These are phyloP conservation scores for Stemphylium lycopersici DNA, from an alignment of 2,329 filamentous ascomycete genomes.

Conservation along the genomic window DNA sequence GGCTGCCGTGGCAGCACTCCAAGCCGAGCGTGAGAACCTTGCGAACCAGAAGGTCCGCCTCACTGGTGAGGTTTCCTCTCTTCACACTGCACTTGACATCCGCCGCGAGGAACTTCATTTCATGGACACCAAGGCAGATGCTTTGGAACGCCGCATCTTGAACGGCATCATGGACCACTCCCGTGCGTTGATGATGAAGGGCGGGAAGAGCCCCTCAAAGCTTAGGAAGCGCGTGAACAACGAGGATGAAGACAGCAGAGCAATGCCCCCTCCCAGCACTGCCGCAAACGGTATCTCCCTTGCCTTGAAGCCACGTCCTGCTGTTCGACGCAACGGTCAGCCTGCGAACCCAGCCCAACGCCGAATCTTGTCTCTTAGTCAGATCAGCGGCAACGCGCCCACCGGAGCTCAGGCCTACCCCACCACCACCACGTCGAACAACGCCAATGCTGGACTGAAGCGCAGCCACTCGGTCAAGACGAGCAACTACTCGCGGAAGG, in stretches of 20 bases:
- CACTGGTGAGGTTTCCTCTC: slow-evolving; percentile 82
- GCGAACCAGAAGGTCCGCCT: slow-evolving; percentile 78
- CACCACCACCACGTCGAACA: slow-evolving; percentile 34
- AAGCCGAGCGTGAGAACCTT: slow-evolving; percentile 75
- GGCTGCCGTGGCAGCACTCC: slow-evolving; percentile 63
- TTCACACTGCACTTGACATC: slow-evolving; percentile 88
- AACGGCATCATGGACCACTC: slow-evolving; percentile 97
- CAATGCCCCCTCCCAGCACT: slow-evolving; percentile 42
- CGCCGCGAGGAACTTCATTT: slow-evolving; percentile 87
- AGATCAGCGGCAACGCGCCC: slow-evolving; percentile 79
- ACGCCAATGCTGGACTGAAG: slow-evolving; percentile 60
- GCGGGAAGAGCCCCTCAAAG: slow-evolving; percentile 50
- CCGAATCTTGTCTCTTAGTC: slow-evolving; percentile 87
- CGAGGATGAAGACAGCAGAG: slow-evolving; percentile 45
- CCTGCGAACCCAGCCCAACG: slow-evolving; percentile 56
- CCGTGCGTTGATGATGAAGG: slow-evolving; percentile 82
- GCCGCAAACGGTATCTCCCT: slow-evolving; percentile 48
- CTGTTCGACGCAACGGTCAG: slow-evolving; percentile 49
- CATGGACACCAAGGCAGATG: slow-evolving; percentile 89
- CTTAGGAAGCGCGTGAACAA: slow-evolving; percentile 41
- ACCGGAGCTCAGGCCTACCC: slow-evolving; percentile 51
- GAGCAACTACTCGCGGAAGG: slow-evolving; percentile 41
- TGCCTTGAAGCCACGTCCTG: slow-evolving; percentile 59
- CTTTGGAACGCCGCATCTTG: slow-evolving; percentile 87
- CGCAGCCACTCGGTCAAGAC: slow-evolving; percentile 51